These are phyloP conservation scores for Coemansia sp. DNA, from an alignment of 192 early-diverging fungal species.

Conservation along the genomic window DNA sequence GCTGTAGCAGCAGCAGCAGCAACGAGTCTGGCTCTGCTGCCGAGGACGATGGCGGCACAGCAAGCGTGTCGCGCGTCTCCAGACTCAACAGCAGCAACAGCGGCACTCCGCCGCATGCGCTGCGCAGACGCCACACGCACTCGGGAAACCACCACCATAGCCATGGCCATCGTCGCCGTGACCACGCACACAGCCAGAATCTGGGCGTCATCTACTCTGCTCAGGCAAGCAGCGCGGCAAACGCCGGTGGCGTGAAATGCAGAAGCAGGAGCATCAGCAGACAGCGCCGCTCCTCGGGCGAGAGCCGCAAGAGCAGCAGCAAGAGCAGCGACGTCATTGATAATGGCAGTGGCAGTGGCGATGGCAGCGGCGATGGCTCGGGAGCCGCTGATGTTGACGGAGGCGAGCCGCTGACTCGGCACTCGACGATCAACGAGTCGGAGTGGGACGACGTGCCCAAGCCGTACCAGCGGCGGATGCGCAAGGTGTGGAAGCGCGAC, in stretches of 20 bases:
- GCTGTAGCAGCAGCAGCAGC: constrained; percentile 16
- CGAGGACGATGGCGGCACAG: constrained; percentile 12
- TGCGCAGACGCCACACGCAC: constrained; percentile 10
- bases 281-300: constrained; percentile 4
- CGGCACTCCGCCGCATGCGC: constrained; percentile 2
- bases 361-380: not conserved
- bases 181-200: not conserved
- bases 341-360: not conserved
- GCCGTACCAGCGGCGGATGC: constrained; percentile 56
- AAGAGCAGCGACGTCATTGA: not conserved
- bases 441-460: constrained; percentile 55
- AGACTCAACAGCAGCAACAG: not conserved
- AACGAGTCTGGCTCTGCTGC: constrained; percentile 7
- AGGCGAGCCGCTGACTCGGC: not conserved
- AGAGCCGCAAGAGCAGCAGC: not conserved
- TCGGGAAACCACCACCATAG: not conserved
- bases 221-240: not conserved
- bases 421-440: constrained; percentile 19
- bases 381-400: not conserved
- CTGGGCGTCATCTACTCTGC: not conserved
- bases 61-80: not conserved
- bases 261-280: not conserved
- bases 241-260: not conserved
- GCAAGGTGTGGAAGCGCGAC: constrained; percentile 55
- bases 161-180: not conserved